A percentile compares a stretch with the other conserved stretches of the same genome.
Evolutionary conservation across 2,329 filamentous ascomycete species (phyloP).

Genomic region (Paradendryphiella salina): DNA sequence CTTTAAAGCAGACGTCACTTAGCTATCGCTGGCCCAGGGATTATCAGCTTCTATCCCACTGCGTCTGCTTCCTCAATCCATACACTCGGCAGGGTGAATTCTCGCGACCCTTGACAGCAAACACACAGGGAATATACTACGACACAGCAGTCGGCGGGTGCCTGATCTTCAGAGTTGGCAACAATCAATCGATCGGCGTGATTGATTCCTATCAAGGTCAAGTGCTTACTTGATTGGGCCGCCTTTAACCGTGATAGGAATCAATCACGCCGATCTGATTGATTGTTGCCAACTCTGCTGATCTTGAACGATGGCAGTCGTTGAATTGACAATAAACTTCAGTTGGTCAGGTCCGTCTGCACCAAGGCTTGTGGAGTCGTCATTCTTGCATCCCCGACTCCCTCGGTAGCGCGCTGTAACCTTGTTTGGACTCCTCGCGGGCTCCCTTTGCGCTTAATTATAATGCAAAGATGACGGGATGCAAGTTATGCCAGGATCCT

Average conservation of each 20-base stretch:
- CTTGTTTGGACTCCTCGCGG: not conserved
- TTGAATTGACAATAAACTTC: constrained; percentile 9
- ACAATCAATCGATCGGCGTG: no score
- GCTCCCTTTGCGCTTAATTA: not conserved
- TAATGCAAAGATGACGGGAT: constrained; percentile 11
- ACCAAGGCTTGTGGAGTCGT: constrained; percentile 6
- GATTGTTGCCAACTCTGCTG: no score
- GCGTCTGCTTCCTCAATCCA: constrained; percentile 3
- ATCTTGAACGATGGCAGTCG: constrained; percentile 4
- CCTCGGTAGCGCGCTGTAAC: constrained; percentile 11
- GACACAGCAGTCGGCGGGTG: constrained; percentile 2
- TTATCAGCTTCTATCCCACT: constrained; percentile 3
- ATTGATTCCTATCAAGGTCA: no score
- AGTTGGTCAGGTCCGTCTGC: not conserved
- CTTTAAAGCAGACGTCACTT: constrained; percentile 19
- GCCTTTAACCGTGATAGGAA: no score
- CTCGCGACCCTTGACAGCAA: constrained; percentile 5
- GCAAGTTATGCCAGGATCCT: not conserved
- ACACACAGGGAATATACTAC: constrained; percentile 8
- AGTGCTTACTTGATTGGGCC: no score
- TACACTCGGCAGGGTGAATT: constrained; percentile 1
- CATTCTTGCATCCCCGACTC: constrained; percentile 7
- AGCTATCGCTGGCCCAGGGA: not conserved
- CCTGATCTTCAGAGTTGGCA: not conserved
- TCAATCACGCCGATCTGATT: no score